Percentiles rank a stretch among this genome's conserved stretches.
Conservation (phyloP, 352 stramenopile genomes). For the Plasmopara muralis region DNA sequence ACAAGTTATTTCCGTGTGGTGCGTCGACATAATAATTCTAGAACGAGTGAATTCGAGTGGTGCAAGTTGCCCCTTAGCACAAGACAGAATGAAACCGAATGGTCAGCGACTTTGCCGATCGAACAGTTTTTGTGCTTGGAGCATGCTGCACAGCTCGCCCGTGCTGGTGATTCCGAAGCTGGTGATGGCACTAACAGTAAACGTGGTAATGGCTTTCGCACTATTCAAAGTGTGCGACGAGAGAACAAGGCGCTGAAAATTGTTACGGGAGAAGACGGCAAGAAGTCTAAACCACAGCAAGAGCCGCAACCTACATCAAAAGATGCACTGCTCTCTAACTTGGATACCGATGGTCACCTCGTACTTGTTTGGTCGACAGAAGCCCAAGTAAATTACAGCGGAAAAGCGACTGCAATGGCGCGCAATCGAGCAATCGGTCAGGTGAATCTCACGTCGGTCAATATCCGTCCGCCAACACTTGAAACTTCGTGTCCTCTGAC, state of each 20-base stretch:
- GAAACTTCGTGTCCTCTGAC: slow-evolving; percentile 54
- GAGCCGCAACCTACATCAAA: slow-evolving; percentile 52
- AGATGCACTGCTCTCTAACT: slow-evolving; percentile 43
- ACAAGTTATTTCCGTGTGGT: slow-evolving; percentile 76
- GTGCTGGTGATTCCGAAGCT: slow-evolving; percentile 13
- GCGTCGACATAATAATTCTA: slow-evolving; percentile 7
- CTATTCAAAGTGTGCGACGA: slow-evolving; percentile 80
- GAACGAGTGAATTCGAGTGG: slow-evolving; percentile 1
- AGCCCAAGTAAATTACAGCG: slow-evolving; percentile 10
- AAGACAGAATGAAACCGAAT: slow-evolving; percentile 6
- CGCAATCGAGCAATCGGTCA: slow-evolving; percentile 41
- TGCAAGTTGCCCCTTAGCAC: slow-evolving; percentile 22
- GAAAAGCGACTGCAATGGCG: slow-evolving; percentile 10
- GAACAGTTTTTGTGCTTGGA: slow-evolving; percentile 75
- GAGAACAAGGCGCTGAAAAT: slow-evolving; percentile 77
- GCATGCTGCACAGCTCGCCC: slow-evolving; percentile 46
- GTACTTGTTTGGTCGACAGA: slow-evolving; percentile 62
- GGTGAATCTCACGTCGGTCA: slow-evolving; percentile 52
- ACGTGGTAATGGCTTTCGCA: slow-evolving; percentile 54
- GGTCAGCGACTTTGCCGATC: slow-evolving; percentile 33
- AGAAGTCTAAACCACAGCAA: slow-evolving; percentile 15
- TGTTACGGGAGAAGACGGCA: slow-evolving; percentile 15
- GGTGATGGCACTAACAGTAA: slow-evolving; percentile 31
- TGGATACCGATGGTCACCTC: slow-evolving; percentile 57
- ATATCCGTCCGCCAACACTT: slow-evolving; percentile 43